phyloP scores from a whole-genome alignment of 2,329 filamentous ascomycete genomes.

The Sporothrix phasma region DNA sequence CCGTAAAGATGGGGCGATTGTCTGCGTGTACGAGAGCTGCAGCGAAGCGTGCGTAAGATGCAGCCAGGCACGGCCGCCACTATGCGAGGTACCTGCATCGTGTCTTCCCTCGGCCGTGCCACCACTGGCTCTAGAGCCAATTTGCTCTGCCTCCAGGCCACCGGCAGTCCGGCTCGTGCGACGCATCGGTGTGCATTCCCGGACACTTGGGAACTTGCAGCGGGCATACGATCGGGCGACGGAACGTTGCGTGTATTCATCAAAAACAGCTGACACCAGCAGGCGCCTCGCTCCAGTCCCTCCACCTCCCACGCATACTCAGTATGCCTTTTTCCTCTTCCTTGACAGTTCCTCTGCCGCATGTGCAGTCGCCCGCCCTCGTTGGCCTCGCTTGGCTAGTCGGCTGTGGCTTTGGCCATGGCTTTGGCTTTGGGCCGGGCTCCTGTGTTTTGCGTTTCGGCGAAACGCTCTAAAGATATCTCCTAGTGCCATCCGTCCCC shows the following conservation, averaged over 20 bases:
- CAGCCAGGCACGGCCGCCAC: not conserved
- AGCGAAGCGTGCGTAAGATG: not conserved
- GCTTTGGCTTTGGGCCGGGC: too few species aligned
- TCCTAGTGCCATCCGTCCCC: not conserved
- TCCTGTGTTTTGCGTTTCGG: not conserved
- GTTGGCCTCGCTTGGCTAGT: not conserved
- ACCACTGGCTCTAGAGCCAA: not conserved
- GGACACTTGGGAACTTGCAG: not conserved
- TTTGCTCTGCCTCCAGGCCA: not conserved
- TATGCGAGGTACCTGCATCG: not conserved
- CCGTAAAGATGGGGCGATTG: not conserved
- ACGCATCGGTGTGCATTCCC: not conserved
- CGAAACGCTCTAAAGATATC: not conserved
- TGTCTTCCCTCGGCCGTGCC: not conserved
- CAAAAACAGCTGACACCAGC: not conserved
- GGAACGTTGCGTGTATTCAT: not conserved
- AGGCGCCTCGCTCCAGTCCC: not conserved
- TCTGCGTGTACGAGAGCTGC: not conserved
- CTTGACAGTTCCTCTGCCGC: not conserved
- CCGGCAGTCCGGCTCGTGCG: slow-evolving; percentile 11
- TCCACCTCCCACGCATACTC: not conserved
- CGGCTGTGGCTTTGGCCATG: too few species aligned
- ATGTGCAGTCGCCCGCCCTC: not conserved
- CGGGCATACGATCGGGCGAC: not conserved
- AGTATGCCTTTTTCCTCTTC: not conserved